phyloP scores from a whole-genome alignment of 2,329 filamentous ascomycete genomes.

The Dryadomyces quercus-mongolicae region DNA sequence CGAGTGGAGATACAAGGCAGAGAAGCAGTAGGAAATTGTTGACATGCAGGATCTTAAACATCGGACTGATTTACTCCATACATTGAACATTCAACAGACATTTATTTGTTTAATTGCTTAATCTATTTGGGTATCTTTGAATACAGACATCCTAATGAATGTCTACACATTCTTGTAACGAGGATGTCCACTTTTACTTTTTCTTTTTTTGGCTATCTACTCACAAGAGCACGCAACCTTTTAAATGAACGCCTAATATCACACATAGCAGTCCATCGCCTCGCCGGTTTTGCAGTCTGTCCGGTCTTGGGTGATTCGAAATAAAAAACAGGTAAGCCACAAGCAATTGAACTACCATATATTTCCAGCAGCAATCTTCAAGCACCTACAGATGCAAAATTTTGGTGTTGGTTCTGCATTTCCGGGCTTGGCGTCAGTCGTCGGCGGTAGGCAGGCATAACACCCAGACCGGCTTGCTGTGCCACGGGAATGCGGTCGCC shows the following conservation, averaged over 20 bases:
- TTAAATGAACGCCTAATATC: not conserved
- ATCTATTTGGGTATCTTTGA: too few relatives aligned
- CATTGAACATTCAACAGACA: too few relatives aligned
- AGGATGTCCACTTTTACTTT: too few relatives aligned
- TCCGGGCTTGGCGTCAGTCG: conserved; percentile 38
- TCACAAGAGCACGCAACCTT: not conserved
- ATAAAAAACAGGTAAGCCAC: not conserved
- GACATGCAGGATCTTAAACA: too few relatives aligned
- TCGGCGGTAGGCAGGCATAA: conserved; percentile 12
- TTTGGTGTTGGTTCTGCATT: conserved; percentile 19
- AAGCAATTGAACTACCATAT: not conserved
- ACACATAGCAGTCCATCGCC: too few relatives aligned
- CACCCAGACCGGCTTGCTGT: conserved; percentile 3
- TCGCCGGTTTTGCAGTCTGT: not conserved
- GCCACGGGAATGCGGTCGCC: conserved; percentile 35
- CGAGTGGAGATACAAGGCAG: conserved; percentile 33
- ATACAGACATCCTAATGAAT: too few relatives aligned
- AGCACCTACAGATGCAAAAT: not conserved
- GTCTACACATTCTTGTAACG: too few relatives aligned
- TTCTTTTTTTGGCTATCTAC: not conserved
- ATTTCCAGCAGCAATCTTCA: not conserved
- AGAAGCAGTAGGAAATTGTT: not conserved
- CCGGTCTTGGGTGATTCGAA: not conserved
- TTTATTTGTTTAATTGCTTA: too few relatives aligned
- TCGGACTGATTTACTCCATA: too few relatives aligned